A percentile compares a stretch with the other conserved stretches of the same genome.
Conservation (phyloP, 257 asterid species). For the Gynochthodes officinalis region DNA sequence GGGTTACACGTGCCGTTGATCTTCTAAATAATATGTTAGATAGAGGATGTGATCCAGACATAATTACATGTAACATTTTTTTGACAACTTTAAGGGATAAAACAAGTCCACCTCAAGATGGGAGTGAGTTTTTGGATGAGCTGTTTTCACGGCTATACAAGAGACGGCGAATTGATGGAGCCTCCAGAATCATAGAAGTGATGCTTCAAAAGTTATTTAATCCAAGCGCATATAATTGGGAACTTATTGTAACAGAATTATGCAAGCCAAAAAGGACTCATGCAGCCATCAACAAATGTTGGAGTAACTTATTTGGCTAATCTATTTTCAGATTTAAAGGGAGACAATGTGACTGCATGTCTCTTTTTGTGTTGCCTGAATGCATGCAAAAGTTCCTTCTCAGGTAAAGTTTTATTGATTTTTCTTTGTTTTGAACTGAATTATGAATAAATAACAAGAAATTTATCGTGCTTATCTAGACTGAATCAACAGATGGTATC, state of each 20-base stretch:
- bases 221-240: constrained; percentile 78
- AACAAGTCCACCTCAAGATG: constrained; percentile 52
- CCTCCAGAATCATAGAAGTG: constrained; percentile 60
- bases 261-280: constrained; percentile 63
- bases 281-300: constrained; percentile 69
- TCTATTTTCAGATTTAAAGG: background rate
- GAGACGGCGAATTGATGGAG: constrained; percentile 57
- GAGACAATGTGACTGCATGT: background rate
- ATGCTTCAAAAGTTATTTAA: constrained; percentile 73
- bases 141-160: constrained; percentile 65
- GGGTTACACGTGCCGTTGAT: constrained; percentile 60
- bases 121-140: constrained; percentile 73
- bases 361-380: background rate
- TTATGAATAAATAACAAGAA: background rate
- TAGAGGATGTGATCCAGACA: constrained; percentile 81
- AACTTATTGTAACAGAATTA: constrained; percentile 54
- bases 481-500: background rate
- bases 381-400: background rate
- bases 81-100: constrained; percentile 55
- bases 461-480: background rate
- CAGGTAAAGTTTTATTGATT: background rate
- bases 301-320: constrained; percentile 62
- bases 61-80: constrained; percentile 70
- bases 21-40: constrained; percentile 71
- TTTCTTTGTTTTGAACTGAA: background rate